Percentiles rank a stretch among this genome's conserved stretches.
These are phyloP conservation scores for Ophiostoma triangulosporum DNA, from an alignment of 2,329 filamentous ascomycete genomes.

Conservation along the genomic window DNA sequence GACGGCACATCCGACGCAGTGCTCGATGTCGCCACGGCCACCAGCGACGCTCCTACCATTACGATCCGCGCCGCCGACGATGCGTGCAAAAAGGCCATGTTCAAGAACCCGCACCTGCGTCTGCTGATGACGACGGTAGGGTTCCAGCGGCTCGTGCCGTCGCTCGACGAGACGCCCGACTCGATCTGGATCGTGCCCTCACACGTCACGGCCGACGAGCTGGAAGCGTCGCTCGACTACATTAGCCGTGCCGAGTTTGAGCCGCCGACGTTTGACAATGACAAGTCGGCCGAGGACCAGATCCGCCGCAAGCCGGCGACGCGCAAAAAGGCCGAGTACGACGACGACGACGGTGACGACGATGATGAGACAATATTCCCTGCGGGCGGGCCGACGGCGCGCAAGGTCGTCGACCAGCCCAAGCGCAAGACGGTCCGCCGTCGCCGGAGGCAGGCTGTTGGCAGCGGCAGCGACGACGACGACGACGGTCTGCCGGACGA, in stretches of 20 bases:
- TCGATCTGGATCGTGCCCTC: conserved; percentile 68
- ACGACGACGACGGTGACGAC: conserved; percentile 26
- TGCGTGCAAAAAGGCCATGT: conserved; percentile 57
- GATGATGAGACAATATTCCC: conserved; percentile 54
- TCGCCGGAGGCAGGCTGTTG: conserved; percentile 32
- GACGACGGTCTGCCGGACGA: conserved; percentile 27
- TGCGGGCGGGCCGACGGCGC: conserved; percentile 48
- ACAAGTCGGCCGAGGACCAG: conserved; percentile 59
- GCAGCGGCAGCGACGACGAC: conserved; percentile 28
- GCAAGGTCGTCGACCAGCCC: conserved; percentile 39
- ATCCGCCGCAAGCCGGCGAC: conserved; percentile 56
- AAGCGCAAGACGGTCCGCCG: conserved; percentile 37
- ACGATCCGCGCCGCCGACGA: conserved; percentile 44
- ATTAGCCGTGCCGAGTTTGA: conserved; percentile 69
- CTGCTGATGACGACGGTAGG: conserved; percentile 69
- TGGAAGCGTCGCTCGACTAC: conserved; percentile 55
- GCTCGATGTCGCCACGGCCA: conserved; percentile 10
- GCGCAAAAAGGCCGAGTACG: conserved; percentile 24
- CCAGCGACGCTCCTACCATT: background rate
- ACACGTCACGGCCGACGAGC: conserved; percentile 44
- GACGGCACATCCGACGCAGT: conserved; percentile 4
- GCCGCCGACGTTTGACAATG: conserved; percentile 65
- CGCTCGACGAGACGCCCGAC: conserved; percentile 56
- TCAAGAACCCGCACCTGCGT: conserved; percentile 78
- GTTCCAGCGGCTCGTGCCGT: conserved; percentile 43